These are phyloP conservation scores for Exophiala dermatitidis DNA, from an alignment of 2,329 filamentous ascomycete genomes.

Conservation along the genomic window DNA sequence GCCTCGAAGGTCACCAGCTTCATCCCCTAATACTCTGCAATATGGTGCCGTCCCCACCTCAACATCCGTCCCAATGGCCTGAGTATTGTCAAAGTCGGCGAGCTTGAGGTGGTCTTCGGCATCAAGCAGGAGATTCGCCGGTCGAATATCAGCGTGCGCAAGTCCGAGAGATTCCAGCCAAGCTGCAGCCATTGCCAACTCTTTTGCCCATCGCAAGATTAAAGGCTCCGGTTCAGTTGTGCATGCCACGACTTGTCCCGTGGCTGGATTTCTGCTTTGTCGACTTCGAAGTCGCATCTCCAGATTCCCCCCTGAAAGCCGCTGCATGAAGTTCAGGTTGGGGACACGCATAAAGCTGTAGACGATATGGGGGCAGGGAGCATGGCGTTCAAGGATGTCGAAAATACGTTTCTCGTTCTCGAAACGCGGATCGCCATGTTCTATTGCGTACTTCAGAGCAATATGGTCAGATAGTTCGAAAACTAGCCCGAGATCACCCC, in stretches of 20 bases:
- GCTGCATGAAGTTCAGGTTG: slow-evolving; percentile 4
- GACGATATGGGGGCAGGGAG: slow-evolving; percentile 5
- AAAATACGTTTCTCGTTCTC: slow-evolving; percentile 4
- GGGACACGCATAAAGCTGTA: slow-evolving; percentile 4
- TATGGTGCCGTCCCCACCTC: slow-evolving; percentile 2
- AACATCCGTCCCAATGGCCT: neutral
- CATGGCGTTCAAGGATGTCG: slow-evolving; percentile 5
- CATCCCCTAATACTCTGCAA: slow-evolving; percentile 3
- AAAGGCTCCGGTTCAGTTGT: slow-evolving; percentile 10
- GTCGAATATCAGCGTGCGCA: slow-evolving; percentile 31
- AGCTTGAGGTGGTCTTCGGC: slow-evolving; percentile 21
- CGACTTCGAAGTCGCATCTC: slow-evolving; percentile 3
- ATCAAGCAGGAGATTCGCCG: slow-evolving; percentile 29
- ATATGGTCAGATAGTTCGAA: slow-evolving; percentile 3
- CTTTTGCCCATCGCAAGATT: slow-evolving; percentile 29
- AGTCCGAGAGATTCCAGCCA: slow-evolving; percentile 32
- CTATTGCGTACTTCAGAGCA: neutral
- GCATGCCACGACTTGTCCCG: slow-evolving; percentile 3
- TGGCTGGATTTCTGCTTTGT: slow-evolving; percentile 1
- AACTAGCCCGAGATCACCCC: slow-evolving; percentile 1
- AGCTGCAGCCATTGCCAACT: slow-evolving; percentile 30
- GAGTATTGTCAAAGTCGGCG: slow-evolving; percentile 20
- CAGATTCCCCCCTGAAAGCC: neutral
- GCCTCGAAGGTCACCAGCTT: slow-evolving; percentile 1
- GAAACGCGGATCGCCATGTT: neutral